phyloP scores from a whole-genome alignment of 257 asterid genomes.

The Solanum verrucosum region DNA sequence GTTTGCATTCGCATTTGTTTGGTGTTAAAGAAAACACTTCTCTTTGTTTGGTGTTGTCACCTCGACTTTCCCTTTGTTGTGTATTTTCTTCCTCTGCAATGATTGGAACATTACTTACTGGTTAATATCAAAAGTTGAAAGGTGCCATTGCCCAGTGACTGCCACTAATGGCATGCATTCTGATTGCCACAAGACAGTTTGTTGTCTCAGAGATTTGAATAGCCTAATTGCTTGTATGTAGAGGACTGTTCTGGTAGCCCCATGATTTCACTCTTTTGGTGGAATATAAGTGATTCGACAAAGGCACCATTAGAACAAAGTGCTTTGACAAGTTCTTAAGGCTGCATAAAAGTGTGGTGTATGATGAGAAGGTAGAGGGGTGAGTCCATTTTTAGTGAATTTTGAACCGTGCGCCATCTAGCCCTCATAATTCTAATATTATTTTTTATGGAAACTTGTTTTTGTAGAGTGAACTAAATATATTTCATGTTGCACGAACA shows the following conservation, averaged over 20 bases:
- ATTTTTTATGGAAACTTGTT: not conserved
- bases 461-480: not conserved
- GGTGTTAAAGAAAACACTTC: not conserved
- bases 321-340: not conserved
- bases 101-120: not conserved
- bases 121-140: not conserved
- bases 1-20: not conserved
- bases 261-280: not conserved
- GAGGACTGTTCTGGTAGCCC: not conserved
- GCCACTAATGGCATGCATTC: not conserved
- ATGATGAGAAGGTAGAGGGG: not conserved
- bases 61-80: not conserved
- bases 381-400: not conserved
- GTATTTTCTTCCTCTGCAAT: not conserved
- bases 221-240: not conserved
- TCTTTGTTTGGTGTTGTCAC: not conserved
- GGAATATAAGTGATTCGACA: not conserved
- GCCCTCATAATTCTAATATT: not conserved
- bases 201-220: not conserved
- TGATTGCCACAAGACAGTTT: not conserved
- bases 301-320: not conserved
- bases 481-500: not conserved
- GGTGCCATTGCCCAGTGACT: not conserved
- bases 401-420: not conserved
- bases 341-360: not conserved